Conservation (phyloP, 2,329 filamentous ascomycete species). For the Aureobasidium sp. region DNA sequence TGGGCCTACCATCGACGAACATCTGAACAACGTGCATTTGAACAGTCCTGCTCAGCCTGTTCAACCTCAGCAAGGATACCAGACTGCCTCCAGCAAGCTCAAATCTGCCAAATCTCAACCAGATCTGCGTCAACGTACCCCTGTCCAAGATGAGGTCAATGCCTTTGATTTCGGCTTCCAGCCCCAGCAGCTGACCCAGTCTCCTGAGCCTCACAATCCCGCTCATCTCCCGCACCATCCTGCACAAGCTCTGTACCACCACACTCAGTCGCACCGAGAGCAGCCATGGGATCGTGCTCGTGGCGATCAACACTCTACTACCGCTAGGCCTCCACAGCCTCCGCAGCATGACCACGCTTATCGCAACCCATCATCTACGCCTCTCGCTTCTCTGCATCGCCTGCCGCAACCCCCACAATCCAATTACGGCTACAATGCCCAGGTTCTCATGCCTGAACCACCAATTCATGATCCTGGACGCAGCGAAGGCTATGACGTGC, state of each 20-base stretch:
- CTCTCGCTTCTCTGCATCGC: neutral
- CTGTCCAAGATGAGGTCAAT: conserved; percentile 44
- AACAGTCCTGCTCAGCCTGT: conserved; percentile 16
- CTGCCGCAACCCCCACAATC: neutral
- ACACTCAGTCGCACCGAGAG: neutral
- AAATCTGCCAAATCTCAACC: conserved; percentile 7
- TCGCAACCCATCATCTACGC: neutral
- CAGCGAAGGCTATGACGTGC: neutral
- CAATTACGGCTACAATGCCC: neutral
- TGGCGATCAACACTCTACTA: neutral
- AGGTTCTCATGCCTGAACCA: neutral
- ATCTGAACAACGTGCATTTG: conserved; percentile 26
- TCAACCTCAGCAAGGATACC: conserved; percentile 44
- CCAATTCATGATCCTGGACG: neutral
- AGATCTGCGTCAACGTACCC: neutral
- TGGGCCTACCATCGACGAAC: conserved; percentile 26
- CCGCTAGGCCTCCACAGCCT: neutral
- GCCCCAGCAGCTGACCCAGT: conserved; percentile 37
- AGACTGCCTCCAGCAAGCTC: conserved; percentile 57
- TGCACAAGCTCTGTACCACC: neutral
- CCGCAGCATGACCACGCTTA: neutral
- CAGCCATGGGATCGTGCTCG: neutral
- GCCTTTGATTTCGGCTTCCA: conserved; percentile 29
- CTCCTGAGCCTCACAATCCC: neutral
- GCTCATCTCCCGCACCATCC: conserved; percentile 2